phyloP scores from a whole-genome alignment of 2,329 filamentous ascomycete species.

The Acrocalymma vagum region DNA sequence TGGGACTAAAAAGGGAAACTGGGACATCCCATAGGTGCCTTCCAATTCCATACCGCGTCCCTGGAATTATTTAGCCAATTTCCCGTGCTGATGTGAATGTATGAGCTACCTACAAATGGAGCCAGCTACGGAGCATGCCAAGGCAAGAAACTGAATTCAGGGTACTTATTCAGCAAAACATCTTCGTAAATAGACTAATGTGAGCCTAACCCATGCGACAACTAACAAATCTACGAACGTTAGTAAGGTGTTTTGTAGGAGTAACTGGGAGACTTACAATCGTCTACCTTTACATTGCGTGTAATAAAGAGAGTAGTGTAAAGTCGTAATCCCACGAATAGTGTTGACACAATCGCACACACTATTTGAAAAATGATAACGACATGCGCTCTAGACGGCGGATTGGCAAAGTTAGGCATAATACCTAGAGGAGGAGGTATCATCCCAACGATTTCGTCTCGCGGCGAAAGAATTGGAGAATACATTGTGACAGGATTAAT shows the following conservation, averaged over 20 bases:
- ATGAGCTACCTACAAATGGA: constrained; percentile 3
- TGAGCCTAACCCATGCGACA: constrained; percentile 7
- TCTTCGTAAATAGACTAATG: too few relatives aligned
- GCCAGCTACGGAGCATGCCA: constrained; percentile 3
- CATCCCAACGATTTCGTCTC: too few relatives aligned
- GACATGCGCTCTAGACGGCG: constrained; percentile 6
- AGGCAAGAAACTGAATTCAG: constrained; percentile 5
- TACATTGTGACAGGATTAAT: too few relatives aligned
- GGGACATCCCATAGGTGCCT: constrained; percentile 6
- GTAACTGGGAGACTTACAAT: constrained; percentile 4
- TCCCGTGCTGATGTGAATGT: constrained; percentile 3
- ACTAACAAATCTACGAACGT: constrained; percentile 3
- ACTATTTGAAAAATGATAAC: constrained; percentile 3
- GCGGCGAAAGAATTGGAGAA: too few relatives aligned
- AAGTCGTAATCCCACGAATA: constrained; percentile 5
- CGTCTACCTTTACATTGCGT: constrained; percentile 6
- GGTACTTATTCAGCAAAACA: constrained; percentile 6
- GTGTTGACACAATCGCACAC: constrained; percentile 2
- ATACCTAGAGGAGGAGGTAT: too few relatives aligned
- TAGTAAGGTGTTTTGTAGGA: constrained; percentile 5
- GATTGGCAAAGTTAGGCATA: too few relatives aligned
- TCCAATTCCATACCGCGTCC: constrained; percentile 3
- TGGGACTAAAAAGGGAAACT: constrained; percentile 3
- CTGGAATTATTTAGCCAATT: constrained; percentile 7
- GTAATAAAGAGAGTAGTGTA: constrained; percentile 6